These are phyloP conservation scores for Bruguiera sexangula DNA, from an alignment of 345 rosid species.

Conservation along the genomic window DNA sequence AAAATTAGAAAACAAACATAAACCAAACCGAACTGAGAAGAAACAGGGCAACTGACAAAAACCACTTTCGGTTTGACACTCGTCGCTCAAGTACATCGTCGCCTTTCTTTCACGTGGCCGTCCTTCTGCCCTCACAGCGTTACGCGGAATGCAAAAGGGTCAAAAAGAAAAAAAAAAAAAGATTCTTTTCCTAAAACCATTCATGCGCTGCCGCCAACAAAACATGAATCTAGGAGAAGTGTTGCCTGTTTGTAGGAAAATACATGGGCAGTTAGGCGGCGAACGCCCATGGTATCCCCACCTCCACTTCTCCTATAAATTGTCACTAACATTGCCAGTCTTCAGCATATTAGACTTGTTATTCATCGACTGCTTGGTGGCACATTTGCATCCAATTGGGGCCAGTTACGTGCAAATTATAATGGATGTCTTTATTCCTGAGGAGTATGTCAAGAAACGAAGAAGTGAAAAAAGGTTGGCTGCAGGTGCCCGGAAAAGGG, in stretches of 20 bases:
- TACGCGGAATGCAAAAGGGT: not conserved
- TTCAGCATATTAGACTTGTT: too few relatives aligned
- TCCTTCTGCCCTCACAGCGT: not conserved
- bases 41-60: too few relatives aligned
- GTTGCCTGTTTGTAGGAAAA: constrained; percentile 16
- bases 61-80: too few relatives aligned
- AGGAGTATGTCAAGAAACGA: constrained; percentile 56
- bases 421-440: constrained; percentile 67
- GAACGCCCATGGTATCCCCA: constrained; percentile 9
- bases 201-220: not conserved
- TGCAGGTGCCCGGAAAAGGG: not conserved
- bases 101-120: not conserved
- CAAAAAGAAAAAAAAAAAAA: not conserved
- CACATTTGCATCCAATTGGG: too few relatives aligned
- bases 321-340: not conserved
- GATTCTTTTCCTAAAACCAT: not conserved
- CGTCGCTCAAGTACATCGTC: too few relatives aligned
- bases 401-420: too few relatives aligned
- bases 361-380: too few relatives aligned
- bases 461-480: constrained; percentile 52
- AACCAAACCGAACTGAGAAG: not conserved
- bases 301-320: not conserved
- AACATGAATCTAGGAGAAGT: not conserved
- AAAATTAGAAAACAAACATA: not conserved
- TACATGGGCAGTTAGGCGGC: constrained; percentile 1